These are phyloP conservation scores for Polychaeton citri DNA, from an alignment of 2,329 filamentous ascomycete genomes.

Conservation along the genomic window DNA sequence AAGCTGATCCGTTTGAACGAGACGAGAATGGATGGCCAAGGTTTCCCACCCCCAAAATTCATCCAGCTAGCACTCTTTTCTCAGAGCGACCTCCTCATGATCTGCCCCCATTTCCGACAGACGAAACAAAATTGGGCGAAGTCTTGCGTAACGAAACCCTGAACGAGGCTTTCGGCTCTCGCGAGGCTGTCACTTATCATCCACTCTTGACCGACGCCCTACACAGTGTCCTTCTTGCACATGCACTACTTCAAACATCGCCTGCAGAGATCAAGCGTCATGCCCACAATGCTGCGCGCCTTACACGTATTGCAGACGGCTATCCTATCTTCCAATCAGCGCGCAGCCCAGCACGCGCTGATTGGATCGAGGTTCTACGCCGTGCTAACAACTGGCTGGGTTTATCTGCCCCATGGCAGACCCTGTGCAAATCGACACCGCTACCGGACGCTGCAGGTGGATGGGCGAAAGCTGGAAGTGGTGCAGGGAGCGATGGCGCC, in stretches of 20 bases:
- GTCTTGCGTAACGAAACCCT: conserved; percentile 12
- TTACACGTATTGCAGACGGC: conserved; percentile 61
- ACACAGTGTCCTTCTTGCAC: conserved; percentile 64
- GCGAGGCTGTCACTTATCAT: conserved; percentile 65
- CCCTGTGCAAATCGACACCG: conserved; percentile 44
- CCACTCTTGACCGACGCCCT: conserved; percentile 67
- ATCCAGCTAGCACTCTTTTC: conserved; percentile 55
- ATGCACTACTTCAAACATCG: conserved; percentile 68
- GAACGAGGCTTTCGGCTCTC: conserved; percentile 27
- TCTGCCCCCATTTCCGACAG: conserved; percentile 53
- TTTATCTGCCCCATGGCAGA: conserved; percentile 54
- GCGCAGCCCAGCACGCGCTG: conserved; percentile 56
- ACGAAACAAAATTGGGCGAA: conserved; percentile 14
- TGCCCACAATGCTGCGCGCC: conserved; percentile 66
- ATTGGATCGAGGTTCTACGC: conserved; percentile 67
- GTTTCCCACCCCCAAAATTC: conserved; percentile 37
- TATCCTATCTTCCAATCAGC: conserved; percentile 69
- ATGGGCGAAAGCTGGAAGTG: conserved; percentile 16
- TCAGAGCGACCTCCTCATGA: conserved; percentile 50
- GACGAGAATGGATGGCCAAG: conserved; percentile 25
- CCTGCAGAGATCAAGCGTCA: conserved; percentile 65
- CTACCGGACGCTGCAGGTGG: conserved; percentile 24
- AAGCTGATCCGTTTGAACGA: conserved; percentile 16
- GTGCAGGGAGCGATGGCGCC: not conserved
- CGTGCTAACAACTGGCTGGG: conserved; percentile 57